Percentiles rank a stretch among this genome's conserved stretches.
Evolutionary conservation across 257 asterid genomes (phyloP).

Genomic region (Misopates orontium): DNA sequence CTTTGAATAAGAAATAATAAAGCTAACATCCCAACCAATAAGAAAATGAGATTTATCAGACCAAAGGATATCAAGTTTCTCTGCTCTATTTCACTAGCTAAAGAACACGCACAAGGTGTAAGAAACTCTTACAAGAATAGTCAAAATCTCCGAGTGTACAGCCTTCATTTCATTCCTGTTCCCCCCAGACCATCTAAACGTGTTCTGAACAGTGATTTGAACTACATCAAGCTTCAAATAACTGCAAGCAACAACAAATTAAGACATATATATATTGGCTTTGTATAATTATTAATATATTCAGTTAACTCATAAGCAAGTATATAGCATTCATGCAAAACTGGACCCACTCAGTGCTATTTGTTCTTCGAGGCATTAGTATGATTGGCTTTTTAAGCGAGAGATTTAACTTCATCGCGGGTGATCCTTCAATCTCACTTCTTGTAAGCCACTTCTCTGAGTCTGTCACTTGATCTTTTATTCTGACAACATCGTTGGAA

Average conservation of each 20-base stretch:
- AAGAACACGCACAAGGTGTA: constrained; percentile 28
- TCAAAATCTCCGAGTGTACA: constrained; percentile 73
- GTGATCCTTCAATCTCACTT: constrained; percentile 92
- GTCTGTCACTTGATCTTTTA: constrained; percentile 82
- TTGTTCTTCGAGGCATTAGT: constrained; percentile 86
- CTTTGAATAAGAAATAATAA: not conserved
- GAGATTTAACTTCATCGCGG: constrained; percentile 85
- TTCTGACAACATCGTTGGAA: constrained; percentile 67
- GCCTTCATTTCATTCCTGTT: constrained; percentile 72
- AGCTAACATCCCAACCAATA: constrained; percentile 6
- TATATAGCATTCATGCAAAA: constrained; percentile 6
- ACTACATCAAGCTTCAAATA: constrained; percentile 96
- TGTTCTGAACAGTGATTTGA: constrained; percentile 88
- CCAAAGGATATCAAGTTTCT: constrained; percentile 18
- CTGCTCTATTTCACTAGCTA: not conserved
- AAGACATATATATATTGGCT: not conserved
- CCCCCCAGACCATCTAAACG: constrained; percentile 81
- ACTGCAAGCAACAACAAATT: constrained; percentile 55
- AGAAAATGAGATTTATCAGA: constrained; percentile 10
- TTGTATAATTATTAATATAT: not conserved
- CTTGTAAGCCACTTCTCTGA: constrained; percentile 72
- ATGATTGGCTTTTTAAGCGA: constrained; percentile 93
- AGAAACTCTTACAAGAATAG: constrained; percentile 65
- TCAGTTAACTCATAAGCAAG: constrained; percentile 14
- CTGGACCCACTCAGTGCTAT: constrained; percentile 77